Evolutionary conservation across 228 moss, liverwort and hornwort species (phyloP).

Genomic region (Sphagnum fallax): DNA sequence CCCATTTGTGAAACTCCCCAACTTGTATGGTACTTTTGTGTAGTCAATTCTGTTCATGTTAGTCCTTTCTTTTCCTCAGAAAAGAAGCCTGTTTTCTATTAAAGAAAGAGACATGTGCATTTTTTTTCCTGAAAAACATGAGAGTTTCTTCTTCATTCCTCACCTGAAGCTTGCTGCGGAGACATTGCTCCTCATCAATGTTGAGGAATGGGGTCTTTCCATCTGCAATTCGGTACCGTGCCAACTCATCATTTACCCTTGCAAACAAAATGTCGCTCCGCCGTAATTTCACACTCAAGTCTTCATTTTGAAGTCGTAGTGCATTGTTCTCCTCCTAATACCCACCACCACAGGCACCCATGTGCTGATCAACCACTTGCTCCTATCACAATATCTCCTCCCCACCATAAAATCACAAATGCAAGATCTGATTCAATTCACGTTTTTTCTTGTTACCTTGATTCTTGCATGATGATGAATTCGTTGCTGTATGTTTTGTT

Average conservation of each 20-base stretch:
- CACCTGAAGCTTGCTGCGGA: slow-evolving; percentile 52
- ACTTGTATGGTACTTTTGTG: too few relatives aligned
- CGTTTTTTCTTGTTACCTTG: slow-evolving; percentile 23
- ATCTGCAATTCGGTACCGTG: slow-evolving; percentile 57
- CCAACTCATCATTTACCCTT: slow-evolving; percentile 76
- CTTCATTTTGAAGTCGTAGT: slow-evolving; percentile 65
- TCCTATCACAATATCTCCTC: too few relatives aligned
- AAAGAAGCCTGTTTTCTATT: too few relatives aligned
- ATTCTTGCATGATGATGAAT: slow-evolving; percentile 81
- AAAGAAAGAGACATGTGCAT: too few relatives aligned
- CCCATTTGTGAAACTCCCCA: too few relatives aligned
- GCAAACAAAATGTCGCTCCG: slow-evolving; percentile 64
- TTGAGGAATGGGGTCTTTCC: slow-evolving; percentile 64
- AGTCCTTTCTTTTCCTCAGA: too few relatives aligned
- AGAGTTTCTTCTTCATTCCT: too few relatives aligned
- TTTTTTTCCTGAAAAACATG: too few relatives aligned
- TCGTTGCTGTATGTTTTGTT: slow-evolving; percentile 66
- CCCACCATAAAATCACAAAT: too few relatives aligned
- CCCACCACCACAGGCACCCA: not conserved
- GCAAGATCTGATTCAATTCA: too few relatives aligned
- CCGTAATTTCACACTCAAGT: slow-evolving; percentile 61
- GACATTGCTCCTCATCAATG: slow-evolving; percentile 81
- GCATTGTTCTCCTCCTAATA: slow-evolving; percentile 71
- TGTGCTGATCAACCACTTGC: too few relatives aligned
- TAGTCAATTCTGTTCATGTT: too few relatives aligned